Base-by-base conservation (phyloP, 768 basidiomycete species). In the Xerocomus spinulosus region DNA sequence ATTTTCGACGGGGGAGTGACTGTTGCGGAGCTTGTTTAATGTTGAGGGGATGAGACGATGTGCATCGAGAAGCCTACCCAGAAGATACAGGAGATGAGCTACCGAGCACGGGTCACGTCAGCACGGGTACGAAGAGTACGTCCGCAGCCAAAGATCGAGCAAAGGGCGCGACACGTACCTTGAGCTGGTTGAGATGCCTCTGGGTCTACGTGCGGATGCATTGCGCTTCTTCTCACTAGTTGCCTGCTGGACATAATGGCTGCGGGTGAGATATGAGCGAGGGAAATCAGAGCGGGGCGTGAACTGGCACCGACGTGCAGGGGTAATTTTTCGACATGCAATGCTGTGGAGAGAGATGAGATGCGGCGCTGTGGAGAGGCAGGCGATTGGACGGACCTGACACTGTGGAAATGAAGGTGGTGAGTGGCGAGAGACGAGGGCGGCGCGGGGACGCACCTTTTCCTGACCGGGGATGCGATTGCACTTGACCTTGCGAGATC, bases 401-500 rank as follows among this genome's bases (percentile, higher is more conserved):
- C 85, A 86, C 84, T 85, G 58, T 52, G 59, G 51, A 48, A 23
- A 59, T 48, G 54, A 48, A 53, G 45, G 47, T 56, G 49, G 41
- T 50, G 60, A 54, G 30, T 26, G 41, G 30, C 9, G 24, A 8
- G 35, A 50, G 10, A 14, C 49, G 33, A 39, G 52, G 32, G 49
- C 50, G 21, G 52, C 1, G 4, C 45, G 50, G 59, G 48, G 44
- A 65, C 71, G 38, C 58, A 85, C 88, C 82, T 90, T 87, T 60
- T 88, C 86, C 58, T 88, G 81, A 25, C 87, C 87, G 26, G 87
- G 84, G 17, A 89, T 67, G 50, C 86, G 80, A 70, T 88, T 81
- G 63, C 91, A 93, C 67, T 91, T 92, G 56, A 93, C 91, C 73
- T 93, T 93, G 54, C 91, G 78, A 32, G 86, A 75, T 69, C 90